Evolutionary conservation across 495 filamentous ascomycete species (phyloP), one percentile per base, ranked within the genome.

Genomic region (Hapsidospora chrysogenum): DNA sequence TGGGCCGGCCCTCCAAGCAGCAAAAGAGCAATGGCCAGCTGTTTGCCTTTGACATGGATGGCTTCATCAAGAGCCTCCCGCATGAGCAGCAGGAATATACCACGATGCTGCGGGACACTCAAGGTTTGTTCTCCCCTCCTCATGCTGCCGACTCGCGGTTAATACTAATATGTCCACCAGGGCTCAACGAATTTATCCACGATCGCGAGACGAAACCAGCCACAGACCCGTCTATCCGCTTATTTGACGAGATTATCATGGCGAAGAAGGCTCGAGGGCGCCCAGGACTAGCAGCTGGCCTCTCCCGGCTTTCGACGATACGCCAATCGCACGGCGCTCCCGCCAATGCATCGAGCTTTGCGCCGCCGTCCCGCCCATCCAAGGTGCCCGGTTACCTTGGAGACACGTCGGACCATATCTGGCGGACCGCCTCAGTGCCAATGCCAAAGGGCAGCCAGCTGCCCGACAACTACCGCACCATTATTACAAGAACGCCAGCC

Each of bases 111-210:
- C 80, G 81, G 50, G 80, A 97, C 43, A 97, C 87, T 3, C 89
- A 97, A 74, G 78, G 81, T 85, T 63, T 50, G 66, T 43, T 20
- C n/a, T 27, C 2, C 25, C 9, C 15, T 36, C 17, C 13, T 31
- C 22, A 33, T 10, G 29, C 9, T 30, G 19, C 17, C n/a, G n/a
- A n/a, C n/a, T n/a, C n/a, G n/a, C n/a, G n/a, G 11, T 20, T 44
- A 26, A 43, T 50, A 33, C 48, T 32, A 23, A 11, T n/a, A 22
- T 25, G 15, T 13, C 2, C 9, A 19, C 20, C 32, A 87, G 85
- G 68, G 11, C 95, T 97, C 56, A 93, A 92, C 49, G 85, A 95
- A 54, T 97, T 96, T 49, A 87, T 95, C 47, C 83, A 92, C 50
- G 83, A 92, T 33, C 75, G 89, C 21, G 89, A 97, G 52, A 64